phyloP scores from a whole-genome alignment of 2,329 filamentous ascomycete species.

The Exophiala aquamarina region DNA sequence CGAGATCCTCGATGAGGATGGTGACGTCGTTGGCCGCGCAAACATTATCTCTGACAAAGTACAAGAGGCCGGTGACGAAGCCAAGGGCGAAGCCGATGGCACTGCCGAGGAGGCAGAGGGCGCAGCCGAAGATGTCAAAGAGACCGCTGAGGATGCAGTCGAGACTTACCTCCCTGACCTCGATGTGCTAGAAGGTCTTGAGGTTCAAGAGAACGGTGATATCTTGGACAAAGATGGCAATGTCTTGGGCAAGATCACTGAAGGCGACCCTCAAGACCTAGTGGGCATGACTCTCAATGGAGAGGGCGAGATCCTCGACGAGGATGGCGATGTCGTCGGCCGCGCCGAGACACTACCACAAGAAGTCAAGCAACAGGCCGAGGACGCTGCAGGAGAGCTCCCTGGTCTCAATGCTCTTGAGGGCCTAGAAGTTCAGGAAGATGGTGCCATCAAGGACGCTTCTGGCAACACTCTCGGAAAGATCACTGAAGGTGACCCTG shows the following conservation, averaged over 20 bases:
- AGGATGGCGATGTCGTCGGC: conserved; percentile 39
- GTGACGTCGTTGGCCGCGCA: conserved; percentile 39
- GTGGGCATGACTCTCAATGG: conserved; percentile 42
- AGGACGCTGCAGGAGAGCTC: conserved; percentile 48
- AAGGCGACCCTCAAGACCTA: conserved; percentile 42
- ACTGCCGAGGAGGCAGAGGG: conserved; percentile 26
- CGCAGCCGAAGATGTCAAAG: conserved; percentile 31
- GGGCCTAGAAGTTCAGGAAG: conserved; percentile 48
- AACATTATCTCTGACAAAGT: conserved; percentile 29
- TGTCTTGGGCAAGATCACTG: conserved; percentile 39
- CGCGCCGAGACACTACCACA: conserved; percentile 35
- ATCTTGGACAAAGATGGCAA: conserved; percentile 49
- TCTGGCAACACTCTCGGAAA: conserved; percentile 39
- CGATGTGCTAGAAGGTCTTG: conserved; percentile 37
- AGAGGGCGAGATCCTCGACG: conserved; percentile 41
- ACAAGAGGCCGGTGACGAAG: conserved; percentile 26
- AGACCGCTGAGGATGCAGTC: conserved; percentile 38
- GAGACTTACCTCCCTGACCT: conserved; percentile 36
- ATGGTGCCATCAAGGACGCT: conserved; percentile 52
- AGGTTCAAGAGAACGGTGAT: conserved; percentile 54
- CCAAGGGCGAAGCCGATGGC: conserved; percentile 22
- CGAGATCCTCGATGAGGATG: conserved; percentile 32
- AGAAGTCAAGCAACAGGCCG: conserved; percentile 49
- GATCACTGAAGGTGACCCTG: conserved; percentile 42
- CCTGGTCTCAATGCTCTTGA: conserved; percentile 37